Evolutionary conservation across 2,329 filamentous ascomycete genomes (phyloP).

Genomic region (Lachnellula cervina): DNA sequence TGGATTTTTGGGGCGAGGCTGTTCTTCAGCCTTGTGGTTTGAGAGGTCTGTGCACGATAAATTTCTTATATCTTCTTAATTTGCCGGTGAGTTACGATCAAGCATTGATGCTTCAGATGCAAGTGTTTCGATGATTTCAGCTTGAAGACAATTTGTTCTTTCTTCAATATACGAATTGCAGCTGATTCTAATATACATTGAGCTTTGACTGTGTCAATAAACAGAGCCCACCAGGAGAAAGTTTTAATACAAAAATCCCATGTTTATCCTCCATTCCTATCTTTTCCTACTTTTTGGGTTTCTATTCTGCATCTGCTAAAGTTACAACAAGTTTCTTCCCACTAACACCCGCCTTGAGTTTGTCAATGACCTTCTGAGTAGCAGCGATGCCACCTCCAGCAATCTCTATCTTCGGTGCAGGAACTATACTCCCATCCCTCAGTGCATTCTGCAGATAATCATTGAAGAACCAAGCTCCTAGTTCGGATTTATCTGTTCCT

Average conservation of each 20-base stretch:
- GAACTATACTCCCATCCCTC: conserved; percentile 16
- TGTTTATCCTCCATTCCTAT: too few species aligned
- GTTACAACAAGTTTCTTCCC: conserved; percentile 27
- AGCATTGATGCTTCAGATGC: too few species aligned
- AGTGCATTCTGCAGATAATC: conserved; percentile 19
- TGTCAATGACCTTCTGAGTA: conserved; percentile 15
- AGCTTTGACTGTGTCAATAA: too few species aligned
- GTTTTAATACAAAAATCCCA: too few species aligned
- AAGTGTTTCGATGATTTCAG: too few species aligned
- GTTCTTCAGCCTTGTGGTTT: neutral
- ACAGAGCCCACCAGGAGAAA: too few species aligned
- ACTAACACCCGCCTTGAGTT: conserved; percentile 29
- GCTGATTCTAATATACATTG: too few species aligned
- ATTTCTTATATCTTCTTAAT: neutral
- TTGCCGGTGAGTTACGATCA: too few species aligned
- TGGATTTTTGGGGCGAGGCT: neutral
- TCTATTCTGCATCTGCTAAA: neutral
- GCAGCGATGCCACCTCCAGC: conserved; percentile 21
- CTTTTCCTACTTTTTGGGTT: too few species aligned
- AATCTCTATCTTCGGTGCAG: conserved; percentile 36
- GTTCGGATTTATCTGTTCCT: neutral
- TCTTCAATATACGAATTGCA: too few species aligned
- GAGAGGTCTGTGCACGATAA: neutral
- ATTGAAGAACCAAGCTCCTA: conserved; percentile 19
- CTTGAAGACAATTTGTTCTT: too few species aligned